phyloP scores from a whole-genome alignment of 2,329 filamentous ascomycete genomes.

The Colletotrichum scovillei region DNA sequence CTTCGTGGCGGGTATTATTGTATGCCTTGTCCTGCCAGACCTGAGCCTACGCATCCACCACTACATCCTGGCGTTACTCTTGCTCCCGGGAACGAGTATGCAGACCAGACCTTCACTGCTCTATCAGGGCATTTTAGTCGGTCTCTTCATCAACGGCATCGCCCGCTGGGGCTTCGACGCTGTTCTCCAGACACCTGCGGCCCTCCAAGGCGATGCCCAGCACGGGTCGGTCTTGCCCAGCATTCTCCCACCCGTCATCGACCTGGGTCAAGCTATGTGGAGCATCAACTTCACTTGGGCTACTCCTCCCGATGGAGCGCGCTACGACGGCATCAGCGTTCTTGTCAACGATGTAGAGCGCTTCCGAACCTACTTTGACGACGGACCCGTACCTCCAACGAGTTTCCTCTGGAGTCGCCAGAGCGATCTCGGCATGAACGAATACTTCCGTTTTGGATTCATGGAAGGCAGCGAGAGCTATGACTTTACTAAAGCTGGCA shows the following conservation, averaged over 20 bases:
- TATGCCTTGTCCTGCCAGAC: slow-evolving; percentile 78
- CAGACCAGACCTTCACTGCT: slow-evolving; percentile 87
- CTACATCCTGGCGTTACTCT: slow-evolving; percentile 88
- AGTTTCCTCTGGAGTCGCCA: slow-evolving; percentile 71
- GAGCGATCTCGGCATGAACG: slow-evolving; percentile 58
- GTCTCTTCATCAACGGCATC: slow-evolving; percentile 93
- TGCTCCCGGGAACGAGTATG: slow-evolving; percentile 88
- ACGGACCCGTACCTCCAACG: slow-evolving; percentile 55
- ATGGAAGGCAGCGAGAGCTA: slow-evolving; percentile 72
- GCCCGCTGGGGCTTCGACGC: slow-evolving; percentile 94
- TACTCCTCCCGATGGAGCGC: slow-evolving; percentile 52
- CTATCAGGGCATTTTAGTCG: slow-evolving; percentile 90
- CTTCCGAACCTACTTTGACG: slow-evolving; percentile 77
- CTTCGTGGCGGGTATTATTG: slow-evolving; percentile 73
- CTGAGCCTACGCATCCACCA: slow-evolving; percentile 92
- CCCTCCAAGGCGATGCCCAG: slow-evolving; percentile 76
- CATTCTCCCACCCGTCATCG: slow-evolving; percentile 60
- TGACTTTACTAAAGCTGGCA: slow-evolving; percentile 82
- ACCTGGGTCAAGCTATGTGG: slow-evolving; percentile 61
- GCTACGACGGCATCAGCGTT: slow-evolving; percentile 81
- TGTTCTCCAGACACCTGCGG: slow-evolving; percentile 83
- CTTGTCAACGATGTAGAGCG: slow-evolving; percentile 89
- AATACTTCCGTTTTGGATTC: slow-evolving; percentile 84
- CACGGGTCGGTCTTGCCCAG: slow-evolving; percentile 70
- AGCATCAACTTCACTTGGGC: slow-evolving; percentile 74